Conservation (phyloP, 2,329 filamentous ascomycete species). For the Alternaria tenuissima region DNA sequence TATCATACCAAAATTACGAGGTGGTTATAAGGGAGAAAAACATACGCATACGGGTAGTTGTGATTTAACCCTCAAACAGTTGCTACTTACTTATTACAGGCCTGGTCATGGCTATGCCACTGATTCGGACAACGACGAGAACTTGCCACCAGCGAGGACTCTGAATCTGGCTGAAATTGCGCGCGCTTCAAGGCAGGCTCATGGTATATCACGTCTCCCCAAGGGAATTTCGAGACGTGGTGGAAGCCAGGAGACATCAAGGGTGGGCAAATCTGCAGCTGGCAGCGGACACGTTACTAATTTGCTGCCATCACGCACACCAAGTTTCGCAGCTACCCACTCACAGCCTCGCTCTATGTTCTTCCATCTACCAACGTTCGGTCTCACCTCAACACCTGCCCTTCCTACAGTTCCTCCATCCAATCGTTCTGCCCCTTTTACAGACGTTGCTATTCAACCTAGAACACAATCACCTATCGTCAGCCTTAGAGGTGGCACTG, state of each 20-base stretch:
- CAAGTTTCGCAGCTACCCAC: neutral
- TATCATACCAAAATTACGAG: slow-evolving; percentile 13
- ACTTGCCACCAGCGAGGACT: neutral
- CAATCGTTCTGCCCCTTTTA: neutral
- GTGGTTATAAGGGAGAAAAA: slow-evolving; percentile 10
- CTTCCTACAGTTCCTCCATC: neutral
- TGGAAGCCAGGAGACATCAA: neutral
- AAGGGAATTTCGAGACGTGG: neutral
- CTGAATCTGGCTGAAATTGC: neutral
- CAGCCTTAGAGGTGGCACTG: slow-evolving; percentile 30
- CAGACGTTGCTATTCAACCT: neutral
- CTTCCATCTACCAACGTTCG: neutral
- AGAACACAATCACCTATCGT: neutral
- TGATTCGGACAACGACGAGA: neutral
- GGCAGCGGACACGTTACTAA: neutral
- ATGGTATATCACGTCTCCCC: slow-evolving; percentile 7
- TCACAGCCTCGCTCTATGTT: neutral
- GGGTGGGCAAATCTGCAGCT: neutral
- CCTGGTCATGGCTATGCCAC: neutral
- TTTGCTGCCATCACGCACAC: neutral
- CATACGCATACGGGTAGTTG: neutral
- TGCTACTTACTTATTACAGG: slow-evolving; percentile 9
- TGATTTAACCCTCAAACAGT: slow-evolving; percentile 3
- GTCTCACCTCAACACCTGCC: neutral
- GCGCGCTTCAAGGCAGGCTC: neutral